phyloP scores from a whole-genome alignment of 140 eudicot genomes.

The Bidens hawaiensis region DNA sequence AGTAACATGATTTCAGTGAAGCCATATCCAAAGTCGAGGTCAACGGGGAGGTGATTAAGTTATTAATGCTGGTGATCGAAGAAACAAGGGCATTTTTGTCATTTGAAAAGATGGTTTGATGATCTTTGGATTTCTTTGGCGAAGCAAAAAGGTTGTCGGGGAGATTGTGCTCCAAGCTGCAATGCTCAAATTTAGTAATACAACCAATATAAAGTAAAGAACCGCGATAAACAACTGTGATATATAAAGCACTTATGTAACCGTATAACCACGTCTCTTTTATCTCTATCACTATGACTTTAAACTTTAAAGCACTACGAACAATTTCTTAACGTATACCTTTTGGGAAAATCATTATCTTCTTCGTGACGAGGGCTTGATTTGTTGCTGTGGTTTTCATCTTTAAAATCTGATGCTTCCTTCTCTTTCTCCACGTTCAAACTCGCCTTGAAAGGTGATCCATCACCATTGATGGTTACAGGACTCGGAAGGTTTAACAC shows the following conservation, averaged over 20 bases:
- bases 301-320: no score
- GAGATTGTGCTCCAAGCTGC: constrained; percentile 79
- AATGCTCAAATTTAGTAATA: neutral
- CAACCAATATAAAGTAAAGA: neutral
- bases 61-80: constrained; percentile 16
- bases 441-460: constrained; percentile 19
- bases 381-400: constrained; percentile 45
- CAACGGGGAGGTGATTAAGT: constrained; percentile 46
- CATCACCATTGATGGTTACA: constrained; percentile 26
- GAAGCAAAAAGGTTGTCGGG: constrained; percentile 79
- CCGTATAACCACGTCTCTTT: no score
- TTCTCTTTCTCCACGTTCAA: constrained; percentile 24
- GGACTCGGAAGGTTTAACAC: constrained; percentile 24
- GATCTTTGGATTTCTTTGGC: neutral
- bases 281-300: no score
- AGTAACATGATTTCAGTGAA: constrained; percentile 63
- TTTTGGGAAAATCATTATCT: constrained; percentile 48
- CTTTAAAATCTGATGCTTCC: constrained; percentile 25
- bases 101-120: constrained; percentile 31
- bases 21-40: constrained; percentile 56
- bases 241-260: no score
- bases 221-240: no score
- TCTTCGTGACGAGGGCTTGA: constrained; percentile 40
- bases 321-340: no score
- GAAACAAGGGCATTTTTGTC: constrained; percentile 15